Conservation (phyloP, 2,329 filamentous ascomycete species). For the Talaromyces sp. region DNA sequence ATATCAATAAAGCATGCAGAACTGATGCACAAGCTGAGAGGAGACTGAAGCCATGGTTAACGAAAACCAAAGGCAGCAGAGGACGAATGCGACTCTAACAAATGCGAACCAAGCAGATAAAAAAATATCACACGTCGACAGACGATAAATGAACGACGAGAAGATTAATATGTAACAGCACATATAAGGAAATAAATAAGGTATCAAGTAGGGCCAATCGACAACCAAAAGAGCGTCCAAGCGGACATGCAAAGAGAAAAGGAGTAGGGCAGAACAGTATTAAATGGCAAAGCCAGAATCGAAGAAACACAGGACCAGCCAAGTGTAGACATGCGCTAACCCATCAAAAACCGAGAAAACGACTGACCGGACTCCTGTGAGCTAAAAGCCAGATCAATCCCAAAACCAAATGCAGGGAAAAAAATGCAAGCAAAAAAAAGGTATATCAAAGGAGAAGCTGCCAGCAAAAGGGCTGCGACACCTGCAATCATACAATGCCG, state of each 20-base stretch:
- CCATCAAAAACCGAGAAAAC: conserved; percentile 31
- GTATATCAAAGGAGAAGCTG: conserved; percentile 22
- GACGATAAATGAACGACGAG: background rate
- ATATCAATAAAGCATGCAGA: conserved; percentile 3
- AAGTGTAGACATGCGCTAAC: conserved; percentile 36
- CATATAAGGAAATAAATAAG: conserved; percentile 26
- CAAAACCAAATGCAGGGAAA: conserved; percentile 23
- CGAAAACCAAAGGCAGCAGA: conserved; percentile 7
- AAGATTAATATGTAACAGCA: conserved; percentile 15
- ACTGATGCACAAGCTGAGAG: conserved; percentile 2
- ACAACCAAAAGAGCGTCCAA: conserved; percentile 11
- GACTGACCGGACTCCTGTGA: conserved; percentile 41
- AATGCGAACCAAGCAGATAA: conserved; percentile 11
- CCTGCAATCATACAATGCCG: conserved; percentile 22
- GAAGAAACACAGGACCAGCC: conserved; percentile 43
- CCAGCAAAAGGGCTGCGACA: conserved; percentile 26
- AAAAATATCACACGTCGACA: conserved; percentile 6
- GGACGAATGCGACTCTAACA: conserved; percentile 11
- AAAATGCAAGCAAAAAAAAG: conserved; percentile 23
- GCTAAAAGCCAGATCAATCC: conserved; percentile 21
- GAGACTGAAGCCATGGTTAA: background rate
- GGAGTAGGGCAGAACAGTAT: conserved; percentile 27
- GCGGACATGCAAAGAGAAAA: conserved; percentile 27
- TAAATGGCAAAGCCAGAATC: conserved; percentile 32
- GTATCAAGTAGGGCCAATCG: conserved; percentile 17